A percentile compares a stretch with the other conserved stretches of the same genome.
Conservation (phyloP, 1,284 basidiomycete species). For the Stereum hirsutum region DNA sequence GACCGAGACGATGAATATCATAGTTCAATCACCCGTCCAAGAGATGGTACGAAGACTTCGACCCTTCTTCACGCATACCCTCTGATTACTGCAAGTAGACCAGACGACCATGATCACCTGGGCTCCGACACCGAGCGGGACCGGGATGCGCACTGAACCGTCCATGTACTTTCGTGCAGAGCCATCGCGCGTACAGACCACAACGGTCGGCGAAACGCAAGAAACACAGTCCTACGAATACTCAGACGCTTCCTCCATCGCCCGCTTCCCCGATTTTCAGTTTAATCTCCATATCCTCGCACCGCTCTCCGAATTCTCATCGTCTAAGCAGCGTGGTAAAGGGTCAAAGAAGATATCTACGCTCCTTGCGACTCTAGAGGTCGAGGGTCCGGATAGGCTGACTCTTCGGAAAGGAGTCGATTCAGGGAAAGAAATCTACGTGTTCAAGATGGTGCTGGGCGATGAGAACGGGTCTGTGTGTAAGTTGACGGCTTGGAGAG, state of each 20-base stretch:
- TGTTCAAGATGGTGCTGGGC: conserved; percentile 59
- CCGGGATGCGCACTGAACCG: background rate
- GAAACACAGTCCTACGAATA: conserved; percentile 43
- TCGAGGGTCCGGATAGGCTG: conserved; percentile 63
- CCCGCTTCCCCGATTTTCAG: conserved; percentile 55
- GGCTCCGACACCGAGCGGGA: conserved; percentile 27
- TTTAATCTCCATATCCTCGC: conserved; percentile 52
- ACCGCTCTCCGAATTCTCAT: conserved; percentile 29
- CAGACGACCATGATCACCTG: conserved; percentile 43
- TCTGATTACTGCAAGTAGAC: no score
- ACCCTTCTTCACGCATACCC: no score
- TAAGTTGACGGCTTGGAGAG: conserved; percentile 69
- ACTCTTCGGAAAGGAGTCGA: conserved; percentile 55
- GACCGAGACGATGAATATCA: conserved; percentile 13
- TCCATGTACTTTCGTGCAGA: conserved; percentile 19
- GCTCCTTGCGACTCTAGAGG: conserved; percentile 58
- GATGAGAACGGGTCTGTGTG: conserved; percentile 58
- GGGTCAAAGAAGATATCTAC: conserved; percentile 38
- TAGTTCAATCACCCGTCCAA: no score
- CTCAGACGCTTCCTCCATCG: conserved; percentile 58
- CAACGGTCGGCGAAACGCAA: conserved; percentile 19
- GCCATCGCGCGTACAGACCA: conserved; percentile 16
- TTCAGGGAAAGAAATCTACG: conserved; percentile 53
- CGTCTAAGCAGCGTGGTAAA: conserved; percentile 10
- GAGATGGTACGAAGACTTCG: background rate